These are phyloP conservation scores for Microstegium vimineum DNA, from an alignment of 176 grass and related monocot species.

Conservation along the genomic window DNA sequence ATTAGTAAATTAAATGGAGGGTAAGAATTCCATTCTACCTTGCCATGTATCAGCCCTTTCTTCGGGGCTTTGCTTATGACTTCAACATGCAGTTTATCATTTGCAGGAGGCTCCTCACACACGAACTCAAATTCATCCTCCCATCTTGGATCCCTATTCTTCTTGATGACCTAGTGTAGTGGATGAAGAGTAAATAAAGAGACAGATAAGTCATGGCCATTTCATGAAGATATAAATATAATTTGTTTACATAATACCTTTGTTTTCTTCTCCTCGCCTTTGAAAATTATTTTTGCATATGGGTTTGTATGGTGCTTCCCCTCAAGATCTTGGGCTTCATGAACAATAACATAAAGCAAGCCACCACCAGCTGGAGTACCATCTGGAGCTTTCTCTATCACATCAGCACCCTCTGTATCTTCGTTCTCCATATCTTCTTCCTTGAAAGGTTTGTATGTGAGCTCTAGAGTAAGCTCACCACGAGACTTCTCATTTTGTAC, in stretches of 20 bases:
- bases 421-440: slow-evolving; percentile 66
- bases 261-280: slow-evolving; percentile 83
- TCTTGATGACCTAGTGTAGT: slow-evolving; percentile 68
- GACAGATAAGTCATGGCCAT: background rate
- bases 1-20: background rate
- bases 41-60: slow-evolving; percentile 71
- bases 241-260: slow-evolving; percentile 47
- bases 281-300: slow-evolving; percentile 74
- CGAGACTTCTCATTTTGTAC: slow-evolving; percentile 72
- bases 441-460: slow-evolving; percentile 82
- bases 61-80: slow-evolving; percentile 75
- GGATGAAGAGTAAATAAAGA: background rate
- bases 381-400: slow-evolving; percentile 56
- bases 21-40: slow-evolving; percentile 43
- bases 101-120: slow-evolving; percentile 73
- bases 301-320: slow-evolving; percentile 94
- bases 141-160: slow-evolving; percentile 93
- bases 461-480: slow-evolving; percentile 66
- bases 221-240: background rate
- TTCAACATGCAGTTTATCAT: slow-evolving; percentile 84
- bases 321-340: slow-evolving; percentile 87
- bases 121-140: slow-evolving; percentile 80
- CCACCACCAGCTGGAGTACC: slow-evolving; percentile 73
- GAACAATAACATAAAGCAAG: slow-evolving; percentile 72
- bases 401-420: slow-evolving; percentile 20